Evolutionary conservation across 352 stramenopile genomes (phyloP).

Genomic region (Phytopythium vexans): DNA sequence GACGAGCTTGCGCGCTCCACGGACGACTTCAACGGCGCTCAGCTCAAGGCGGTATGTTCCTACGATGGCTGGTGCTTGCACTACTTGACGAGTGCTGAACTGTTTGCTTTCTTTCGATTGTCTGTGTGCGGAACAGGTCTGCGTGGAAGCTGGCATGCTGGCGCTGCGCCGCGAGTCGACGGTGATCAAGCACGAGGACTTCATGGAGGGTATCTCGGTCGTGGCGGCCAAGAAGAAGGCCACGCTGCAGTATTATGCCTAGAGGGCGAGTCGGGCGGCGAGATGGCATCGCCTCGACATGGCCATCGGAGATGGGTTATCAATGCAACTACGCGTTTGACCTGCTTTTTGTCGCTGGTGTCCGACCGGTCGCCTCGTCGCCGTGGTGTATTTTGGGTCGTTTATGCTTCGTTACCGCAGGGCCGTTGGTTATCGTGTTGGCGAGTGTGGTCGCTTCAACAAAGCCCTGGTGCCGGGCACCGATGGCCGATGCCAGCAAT

Average conservation of each 20-base stretch:
- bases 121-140: conserved; percentile 57
- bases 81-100: not conserved
- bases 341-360: too few relatives aligned
- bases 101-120: not conserved
- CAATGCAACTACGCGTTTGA: too few relatives aligned
- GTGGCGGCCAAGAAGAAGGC: conserved; percentile 98
- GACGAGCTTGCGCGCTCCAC: conserved; percentile 96
- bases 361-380: too few relatives aligned
- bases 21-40: conserved; percentile 99
- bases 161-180: conserved; percentile 93
- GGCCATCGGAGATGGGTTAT: too few relatives aligned
- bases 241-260: conserved; percentile 97
- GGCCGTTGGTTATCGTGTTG: too few relatives aligned
- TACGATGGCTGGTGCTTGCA: not conserved
- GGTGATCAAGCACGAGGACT: conserved; percentile 98
- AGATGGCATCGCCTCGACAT: too few relatives aligned
- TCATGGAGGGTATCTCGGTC: conserved; percentile 98
- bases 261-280: conserved; percentile 18
- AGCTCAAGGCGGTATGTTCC: conserved; percentile 92
- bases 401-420: too few relatives aligned
- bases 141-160: conserved; percentile 98
- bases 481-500: too few relatives aligned
- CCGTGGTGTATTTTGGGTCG: too few relatives aligned
- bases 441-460: too few relatives aligned
- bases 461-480: too few relatives aligned